A percentile compares a stretch with the other conserved stretches of the same genome.
These are phyloP conservation scores for Aphanomyces cochlioides DNA, from an alignment of 352 stramenopile genomes.

Conservation along the genomic window DNA sequence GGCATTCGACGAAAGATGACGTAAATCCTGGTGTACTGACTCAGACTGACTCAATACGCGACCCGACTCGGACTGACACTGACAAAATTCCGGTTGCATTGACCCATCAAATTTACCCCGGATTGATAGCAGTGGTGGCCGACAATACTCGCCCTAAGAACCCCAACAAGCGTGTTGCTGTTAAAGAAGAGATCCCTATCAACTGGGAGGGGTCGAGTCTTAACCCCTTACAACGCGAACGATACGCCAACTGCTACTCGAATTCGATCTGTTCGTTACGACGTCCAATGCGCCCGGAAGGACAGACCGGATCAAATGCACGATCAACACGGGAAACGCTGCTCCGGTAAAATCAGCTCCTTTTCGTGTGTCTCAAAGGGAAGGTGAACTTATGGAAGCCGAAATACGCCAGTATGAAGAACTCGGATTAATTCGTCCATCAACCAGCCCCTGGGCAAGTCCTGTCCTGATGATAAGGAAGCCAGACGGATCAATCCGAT, in stretches of 20 bases:
- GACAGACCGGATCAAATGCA: background rate
- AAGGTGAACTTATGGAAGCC: background rate
- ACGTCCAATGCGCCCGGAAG: background rate
- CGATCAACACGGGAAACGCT: background rate
- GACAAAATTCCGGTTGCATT: background rate
- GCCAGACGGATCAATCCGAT: background rate
- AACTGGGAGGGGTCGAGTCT: background rate
- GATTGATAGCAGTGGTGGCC: background rate
- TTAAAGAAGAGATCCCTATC: background rate
- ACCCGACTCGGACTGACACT: background rate
- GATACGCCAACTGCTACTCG: background rate
- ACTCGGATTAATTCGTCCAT: background rate
- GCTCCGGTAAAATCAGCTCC: background rate
- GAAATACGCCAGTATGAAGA: background rate
- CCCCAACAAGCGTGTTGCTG: too few relatives aligned
- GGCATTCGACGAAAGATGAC: too few relatives aligned
- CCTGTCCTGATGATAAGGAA: background rate
- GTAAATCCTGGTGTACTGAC: too few relatives aligned
- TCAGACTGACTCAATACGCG: too few relatives aligned
- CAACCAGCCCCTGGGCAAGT: background rate
- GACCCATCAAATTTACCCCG: background rate
- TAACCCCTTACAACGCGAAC: background rate
- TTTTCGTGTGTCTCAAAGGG: background rate
- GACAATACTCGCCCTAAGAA: too few relatives aligned
- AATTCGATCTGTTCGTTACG: background rate